These are phyloP conservation scores for Nothophoma quercina DNA, from an alignment of 2,329 filamentous ascomycete genomes.

Conservation along the genomic window DNA sequence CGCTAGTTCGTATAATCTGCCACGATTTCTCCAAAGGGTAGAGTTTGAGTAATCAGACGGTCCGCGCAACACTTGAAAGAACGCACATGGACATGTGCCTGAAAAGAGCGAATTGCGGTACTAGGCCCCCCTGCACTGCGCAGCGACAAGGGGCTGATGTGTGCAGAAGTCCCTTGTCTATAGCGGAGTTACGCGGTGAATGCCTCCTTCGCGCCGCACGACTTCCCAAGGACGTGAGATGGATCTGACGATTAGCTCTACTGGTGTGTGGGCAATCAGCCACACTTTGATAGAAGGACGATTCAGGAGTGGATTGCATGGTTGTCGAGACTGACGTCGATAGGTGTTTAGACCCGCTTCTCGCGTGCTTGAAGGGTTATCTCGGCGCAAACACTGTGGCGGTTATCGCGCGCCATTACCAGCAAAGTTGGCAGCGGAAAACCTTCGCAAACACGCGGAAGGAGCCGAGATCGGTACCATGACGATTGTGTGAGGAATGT, in stretches of 20 bases:
- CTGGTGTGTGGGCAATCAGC: slow-evolving; percentile 27
- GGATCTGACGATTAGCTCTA: slow-evolving; percentile 35
- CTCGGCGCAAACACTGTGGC: slow-evolving; percentile 15
- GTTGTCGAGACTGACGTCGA: slow-evolving; percentile 34
- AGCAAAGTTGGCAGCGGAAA: slow-evolving; percentile 5
- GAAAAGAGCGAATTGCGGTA: slow-evolving; percentile 4
- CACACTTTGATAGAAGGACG: slow-evolving; percentile 37
- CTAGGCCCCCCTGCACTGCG: slow-evolving; percentile 5
- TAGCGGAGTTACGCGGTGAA: slow-evolving; percentile 27
- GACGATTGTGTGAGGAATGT: slow-evolving; percentile 6
- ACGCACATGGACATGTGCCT: slow-evolving; percentile 24
- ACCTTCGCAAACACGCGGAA: slow-evolving; percentile 11
- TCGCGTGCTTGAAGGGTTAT: slow-evolving; percentile 14
- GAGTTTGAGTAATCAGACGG: slow-evolving; percentile 20
- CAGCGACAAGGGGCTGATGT: slow-evolving; percentile 15
- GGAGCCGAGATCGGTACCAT: slow-evolving; percentile 15
- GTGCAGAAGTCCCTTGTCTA: slow-evolving; percentile 17
- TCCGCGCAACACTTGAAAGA: slow-evolving; percentile 19
- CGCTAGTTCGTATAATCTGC: slow-evolving; percentile 26
- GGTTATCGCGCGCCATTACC: slow-evolving; percentile 12
- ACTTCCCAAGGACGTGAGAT: slow-evolving; percentile 31
- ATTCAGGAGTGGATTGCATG: slow-evolving; percentile 18
- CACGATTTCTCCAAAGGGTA: slow-evolving; percentile 20
- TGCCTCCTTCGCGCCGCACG: slow-evolving; percentile 23
- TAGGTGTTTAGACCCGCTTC: slow-evolving; percentile 28